Evolutionary conservation across 2,329 filamentous ascomycete species (phyloP).

Genomic region (Epicoccum sorghinum): DNA sequence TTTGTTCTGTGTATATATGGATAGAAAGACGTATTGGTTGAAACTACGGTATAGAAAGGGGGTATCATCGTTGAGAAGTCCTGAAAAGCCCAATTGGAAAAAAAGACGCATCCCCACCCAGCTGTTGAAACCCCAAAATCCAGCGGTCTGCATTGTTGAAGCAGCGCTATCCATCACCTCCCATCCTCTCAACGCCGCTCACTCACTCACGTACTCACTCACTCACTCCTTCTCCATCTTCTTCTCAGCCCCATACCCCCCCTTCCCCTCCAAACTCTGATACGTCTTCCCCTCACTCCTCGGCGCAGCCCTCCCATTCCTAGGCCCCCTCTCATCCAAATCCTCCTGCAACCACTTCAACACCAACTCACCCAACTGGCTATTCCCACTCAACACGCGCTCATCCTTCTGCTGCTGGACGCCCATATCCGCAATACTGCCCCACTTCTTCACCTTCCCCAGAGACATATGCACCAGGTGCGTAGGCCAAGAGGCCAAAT

Average conservation of each 20-base stretch:
- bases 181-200: too few species aligned
- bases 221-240: conserved; percentile 18
- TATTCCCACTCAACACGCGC: conserved; percentile 68
- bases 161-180: conserved; percentile 4
- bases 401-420: conserved; percentile 52
- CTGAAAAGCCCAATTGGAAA: too few species aligned
- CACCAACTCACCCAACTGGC: conserved; percentile 83
- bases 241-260: conserved; percentile 68
- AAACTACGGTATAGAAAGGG: conserved; percentile 19
- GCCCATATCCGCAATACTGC: conserved; percentile 67
- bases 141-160: conserved; percentile 36
- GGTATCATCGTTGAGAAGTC: conserved; percentile 47
- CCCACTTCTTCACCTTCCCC: conserved; percentile 87
- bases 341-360: conserved; percentile 86
- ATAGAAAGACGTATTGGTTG: too few species aligned
- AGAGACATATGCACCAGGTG: conserved; percentile 96
- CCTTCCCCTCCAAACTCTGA: conserved; percentile 62
- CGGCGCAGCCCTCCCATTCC: conserved; percentile 61
- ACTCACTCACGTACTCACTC: neutral
- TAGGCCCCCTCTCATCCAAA: conserved; percentile 76
- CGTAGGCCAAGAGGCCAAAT: conserved; percentile 91
- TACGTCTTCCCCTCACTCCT: conserved; percentile 68
- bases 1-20: too few species aligned
- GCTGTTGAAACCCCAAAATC: conserved; percentile 22
- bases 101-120: conserved; percentile 20